Conservation (phyloP, 768 basidiomycete species). For the Lentinula guzmanii region DNA sequence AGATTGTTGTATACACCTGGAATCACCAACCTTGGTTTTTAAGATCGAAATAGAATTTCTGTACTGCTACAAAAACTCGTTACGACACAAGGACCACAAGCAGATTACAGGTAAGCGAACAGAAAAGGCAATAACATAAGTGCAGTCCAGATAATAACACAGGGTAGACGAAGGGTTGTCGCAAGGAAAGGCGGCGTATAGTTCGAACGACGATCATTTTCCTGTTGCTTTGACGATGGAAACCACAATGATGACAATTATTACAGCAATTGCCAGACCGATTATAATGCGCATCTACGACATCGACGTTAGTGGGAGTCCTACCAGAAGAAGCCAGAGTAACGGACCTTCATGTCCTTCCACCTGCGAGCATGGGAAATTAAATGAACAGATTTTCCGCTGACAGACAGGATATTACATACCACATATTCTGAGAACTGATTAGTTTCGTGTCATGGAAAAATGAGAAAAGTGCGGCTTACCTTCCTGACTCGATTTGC, state of each 20-base stretch:
- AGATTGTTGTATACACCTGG: not conserved
- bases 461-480: not conserved
- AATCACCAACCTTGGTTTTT: not conserved
- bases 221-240: conserved; percentile 83
- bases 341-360: conserved; percentile 92
- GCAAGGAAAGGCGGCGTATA: not conserved
- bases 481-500: conserved; percentile 82
- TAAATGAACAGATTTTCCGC: not conserved
- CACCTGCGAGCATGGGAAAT: conserved; percentile 46
- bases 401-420: conserved; percentile 26
- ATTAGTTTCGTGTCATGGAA: not conserved
- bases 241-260: conserved; percentile 94
- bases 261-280: conserved; percentile 79
- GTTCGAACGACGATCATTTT: conserved; percentile 14
- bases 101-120: not conserved
- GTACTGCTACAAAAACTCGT: conserved; percentile 3
- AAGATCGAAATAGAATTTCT: not conserved
- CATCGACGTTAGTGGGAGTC: conserved; percentile 7
- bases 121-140: conserved; percentile 3
- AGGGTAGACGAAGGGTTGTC: not conserved
- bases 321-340: not conserved
- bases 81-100: not conserved
- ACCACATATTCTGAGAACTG: conserved; percentile 81
- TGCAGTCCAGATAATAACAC: conserved; percentile 8
- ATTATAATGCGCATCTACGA: conserved; percentile 94